A percentile compares a stretch with the other conserved stretches of the same genome.
phyloP scores from a whole-genome alignment of 306 rosid genomes.

The Prunus dulcis region DNA sequence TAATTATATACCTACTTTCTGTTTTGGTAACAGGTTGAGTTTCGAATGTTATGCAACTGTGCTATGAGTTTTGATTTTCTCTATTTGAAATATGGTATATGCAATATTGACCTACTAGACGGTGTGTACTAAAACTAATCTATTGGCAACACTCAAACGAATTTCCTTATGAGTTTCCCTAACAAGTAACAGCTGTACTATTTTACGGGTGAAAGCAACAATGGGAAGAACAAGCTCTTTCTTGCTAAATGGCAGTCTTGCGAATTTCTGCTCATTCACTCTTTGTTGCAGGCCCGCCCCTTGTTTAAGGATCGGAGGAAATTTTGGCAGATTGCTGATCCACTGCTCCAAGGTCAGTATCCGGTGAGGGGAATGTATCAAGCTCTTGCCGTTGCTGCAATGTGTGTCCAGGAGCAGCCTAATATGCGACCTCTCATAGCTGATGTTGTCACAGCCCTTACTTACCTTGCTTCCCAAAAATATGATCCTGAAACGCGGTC shows the following conservation, averaged over 20 bases:
- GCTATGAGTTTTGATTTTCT: not conserved
- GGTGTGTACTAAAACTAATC: not conserved
- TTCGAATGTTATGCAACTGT: not conserved
- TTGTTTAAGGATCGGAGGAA: slow-evolving; percentile 52
- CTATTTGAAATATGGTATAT: too few species aligned
- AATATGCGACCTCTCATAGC: slow-evolving; percentile 58
- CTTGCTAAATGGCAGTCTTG: not conserved
- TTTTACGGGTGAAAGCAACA: not conserved
- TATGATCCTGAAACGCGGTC: slow-evolving; percentile 36
- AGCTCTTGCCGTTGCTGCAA: slow-evolving; percentile 61
- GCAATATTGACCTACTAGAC: not conserved
- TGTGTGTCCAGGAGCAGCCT: slow-evolving; percentile 65
- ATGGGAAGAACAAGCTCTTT: not conserved
- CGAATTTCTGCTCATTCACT: not conserved
- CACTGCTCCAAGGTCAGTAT: slow-evolving; percentile 51
- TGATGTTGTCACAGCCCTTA: slow-evolving; percentile 53
- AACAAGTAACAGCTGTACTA: not conserved
- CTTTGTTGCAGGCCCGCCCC: slow-evolving; percentile 49
- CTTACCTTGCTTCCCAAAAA: slow-evolving; percentile 52
- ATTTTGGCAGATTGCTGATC: slow-evolving; percentile 51
- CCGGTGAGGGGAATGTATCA: slow-evolving; percentile 59
- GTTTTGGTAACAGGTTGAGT: not conserved
- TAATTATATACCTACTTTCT: not conserved
- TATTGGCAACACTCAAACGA: not conserved
- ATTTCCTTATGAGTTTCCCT: not conserved